These are phyloP conservation scores for Aureobasidium vineae DNA, from an alignment of 2,329 filamentous ascomycete species.

Conservation along the genomic window DNA sequence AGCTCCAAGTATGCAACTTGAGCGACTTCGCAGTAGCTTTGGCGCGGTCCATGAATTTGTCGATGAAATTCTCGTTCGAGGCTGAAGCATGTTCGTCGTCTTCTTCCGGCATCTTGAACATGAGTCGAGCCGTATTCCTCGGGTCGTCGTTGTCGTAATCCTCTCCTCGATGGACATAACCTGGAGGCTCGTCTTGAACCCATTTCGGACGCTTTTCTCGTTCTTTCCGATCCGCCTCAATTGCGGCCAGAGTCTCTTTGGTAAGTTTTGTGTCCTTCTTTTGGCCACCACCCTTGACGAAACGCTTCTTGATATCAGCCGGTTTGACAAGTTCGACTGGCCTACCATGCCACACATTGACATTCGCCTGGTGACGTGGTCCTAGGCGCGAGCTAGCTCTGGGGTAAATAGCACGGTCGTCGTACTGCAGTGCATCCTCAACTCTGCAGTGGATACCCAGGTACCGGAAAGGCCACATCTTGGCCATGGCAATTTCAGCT, in stretches of 20 bases:
- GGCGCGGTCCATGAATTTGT: constrained; percentile 72
- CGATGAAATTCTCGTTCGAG: constrained; percentile 60
- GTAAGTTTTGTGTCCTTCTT: constrained; percentile 75
- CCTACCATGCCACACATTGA: constrained; percentile 79
- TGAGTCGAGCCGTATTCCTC: constrained; percentile 68
- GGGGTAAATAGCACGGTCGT: constrained; percentile 90
- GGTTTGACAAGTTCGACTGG: constrained; percentile 90
- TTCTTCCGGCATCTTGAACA: constrained; percentile 67
- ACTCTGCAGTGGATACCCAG: constrained; percentile 92
- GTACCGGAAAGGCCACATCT: constrained; percentile 95
- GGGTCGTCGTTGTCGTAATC: constrained; percentile 71
- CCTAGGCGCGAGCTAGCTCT: constrained; percentile 90
- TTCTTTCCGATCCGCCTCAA: constrained; percentile 77
- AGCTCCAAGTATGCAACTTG: constrained; percentile 71
- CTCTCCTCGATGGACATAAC: constrained; percentile 81
- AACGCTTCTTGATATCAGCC: constrained; percentile 77
- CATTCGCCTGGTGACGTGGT: constrained; percentile 84
- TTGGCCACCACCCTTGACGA: constrained; percentile 58
- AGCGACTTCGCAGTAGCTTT: constrained; percentile 63
- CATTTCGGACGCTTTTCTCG: constrained; percentile 84
- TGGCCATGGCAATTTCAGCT: constrained; percentile 88
- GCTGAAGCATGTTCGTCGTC: constrained; percentile 31
- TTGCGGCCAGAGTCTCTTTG: constrained; percentile 74
- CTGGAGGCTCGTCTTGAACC: constrained; percentile 86
- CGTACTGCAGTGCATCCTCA: constrained; percentile 93